These are phyloP conservation scores for Hericium rajendrae DNA, from an alignment of 768 basidiomycete genomes.

Conservation along the genomic window DNA sequence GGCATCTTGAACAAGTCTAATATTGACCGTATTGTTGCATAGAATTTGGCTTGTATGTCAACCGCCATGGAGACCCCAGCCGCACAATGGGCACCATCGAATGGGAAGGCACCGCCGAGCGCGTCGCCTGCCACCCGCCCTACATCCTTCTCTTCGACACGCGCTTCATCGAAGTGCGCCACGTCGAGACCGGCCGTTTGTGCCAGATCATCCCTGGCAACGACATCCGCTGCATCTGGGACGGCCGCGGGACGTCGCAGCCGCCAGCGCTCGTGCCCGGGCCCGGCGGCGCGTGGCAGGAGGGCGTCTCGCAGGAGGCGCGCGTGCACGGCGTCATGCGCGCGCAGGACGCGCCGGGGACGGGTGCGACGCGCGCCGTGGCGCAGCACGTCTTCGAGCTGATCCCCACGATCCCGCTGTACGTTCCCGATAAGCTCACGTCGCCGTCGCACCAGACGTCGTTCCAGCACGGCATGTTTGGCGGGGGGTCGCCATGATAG, in stretches of 20 bases:
- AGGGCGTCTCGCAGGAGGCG: slow-evolving; percentile 59
- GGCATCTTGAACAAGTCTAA: background rate
- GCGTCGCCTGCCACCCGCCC: slow-evolving; percentile 81
- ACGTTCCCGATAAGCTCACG: slow-evolving; percentile 40
- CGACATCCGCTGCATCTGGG: slow-evolving; percentile 84
- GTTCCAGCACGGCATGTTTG: slow-evolving; percentile 25
- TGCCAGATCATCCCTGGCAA: slow-evolving; percentile 75
- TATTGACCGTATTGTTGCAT: slow-evolving; percentile 1
- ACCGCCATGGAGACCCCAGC: slow-evolving; percentile 84
- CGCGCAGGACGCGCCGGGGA: slow-evolving; percentile 29
- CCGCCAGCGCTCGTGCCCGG: slow-evolving; percentile 28
- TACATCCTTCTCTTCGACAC: slow-evolving; percentile 83
- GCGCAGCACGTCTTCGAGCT: slow-evolving; percentile 74
- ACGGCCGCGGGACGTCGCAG: slow-evolving; percentile 50
- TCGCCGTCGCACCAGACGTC: slow-evolving; percentile 25
- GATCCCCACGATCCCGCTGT: slow-evolving; percentile 66
- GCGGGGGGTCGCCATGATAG: slow-evolving; percentile 10
- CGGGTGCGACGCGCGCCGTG: slow-evolving; percentile 34
- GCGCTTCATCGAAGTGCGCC: slow-evolving; percentile 85
- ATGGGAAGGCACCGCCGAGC: slow-evolving; percentile 90
- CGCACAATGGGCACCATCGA: slow-evolving; percentile 67
- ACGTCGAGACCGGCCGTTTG: slow-evolving; percentile 70
- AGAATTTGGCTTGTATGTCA: slow-evolving; percentile 91
- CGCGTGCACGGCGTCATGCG: slow-evolving; percentile 86
- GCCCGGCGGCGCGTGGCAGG: slow-evolving; percentile 35